These are phyloP conservation scores for Dendrobium nobile DNA, from an alignment of 106 monocot species.

Conservation along the genomic window DNA sequence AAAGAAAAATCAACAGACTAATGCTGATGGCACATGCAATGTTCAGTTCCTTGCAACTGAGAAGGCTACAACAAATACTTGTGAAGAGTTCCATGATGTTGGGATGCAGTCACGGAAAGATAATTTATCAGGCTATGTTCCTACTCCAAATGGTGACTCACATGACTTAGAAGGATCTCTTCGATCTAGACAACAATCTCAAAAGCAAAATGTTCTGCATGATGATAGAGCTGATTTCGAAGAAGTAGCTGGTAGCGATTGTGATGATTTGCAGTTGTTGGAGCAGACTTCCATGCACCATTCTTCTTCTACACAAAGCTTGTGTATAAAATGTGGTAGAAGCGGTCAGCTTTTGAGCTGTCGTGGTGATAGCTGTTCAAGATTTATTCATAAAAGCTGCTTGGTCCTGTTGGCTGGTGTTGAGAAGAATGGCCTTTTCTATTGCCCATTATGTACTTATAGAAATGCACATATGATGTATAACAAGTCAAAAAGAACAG, in stretches of 20 bases:
- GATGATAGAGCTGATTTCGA: slow-evolving; percentile 4
- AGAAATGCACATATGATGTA: slow-evolving; percentile 29
- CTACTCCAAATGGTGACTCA: not conserved
- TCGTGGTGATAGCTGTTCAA: slow-evolving; percentile 27
- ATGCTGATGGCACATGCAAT: slow-evolving; percentile 1
- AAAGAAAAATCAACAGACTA: not conserved
- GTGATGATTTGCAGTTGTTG: not conserved
- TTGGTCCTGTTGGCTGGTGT: slow-evolving; percentile 19
- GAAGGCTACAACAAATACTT: not conserved
- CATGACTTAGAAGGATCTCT: not conserved
- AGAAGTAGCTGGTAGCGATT: not conserved
- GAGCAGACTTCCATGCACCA: slow-evolving; percentile 10
- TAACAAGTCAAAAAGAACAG: slow-evolving; percentile 26
- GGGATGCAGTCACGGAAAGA: not conserved
- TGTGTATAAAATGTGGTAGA: slow-evolving; percentile 45
- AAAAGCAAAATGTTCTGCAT: not conserved
- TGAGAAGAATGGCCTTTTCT: slow-evolving; percentile 28
- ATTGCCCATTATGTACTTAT: slow-evolving; percentile 60
- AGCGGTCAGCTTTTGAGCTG: slow-evolving; percentile 50
- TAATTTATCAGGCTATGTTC: slow-evolving; percentile 2
- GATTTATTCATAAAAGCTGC: slow-evolving; percentile 47
- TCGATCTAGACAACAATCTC: slow-evolving; percentile 1
- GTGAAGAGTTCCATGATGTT: not conserved
- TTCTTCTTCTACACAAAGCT: slow-evolving; percentile 16
- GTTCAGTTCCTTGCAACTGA: not conserved